Conservation (phyloP, 1,284 basidiomycete genomes). For the Marasmius oreades region DNA sequence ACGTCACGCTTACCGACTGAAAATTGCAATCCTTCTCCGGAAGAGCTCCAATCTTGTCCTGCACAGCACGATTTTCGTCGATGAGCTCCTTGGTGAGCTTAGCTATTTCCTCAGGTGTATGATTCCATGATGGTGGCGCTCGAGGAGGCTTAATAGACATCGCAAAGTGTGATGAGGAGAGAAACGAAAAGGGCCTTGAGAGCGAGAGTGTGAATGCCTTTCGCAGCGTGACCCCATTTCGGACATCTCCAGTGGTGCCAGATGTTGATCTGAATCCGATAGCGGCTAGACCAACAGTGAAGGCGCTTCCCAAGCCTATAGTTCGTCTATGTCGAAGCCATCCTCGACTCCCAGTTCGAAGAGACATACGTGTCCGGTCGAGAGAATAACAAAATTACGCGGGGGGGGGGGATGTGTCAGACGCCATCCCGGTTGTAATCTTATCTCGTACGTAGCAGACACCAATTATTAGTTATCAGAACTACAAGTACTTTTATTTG, state of each 20-base stretch:
- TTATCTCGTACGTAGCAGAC: too few relatives aligned
- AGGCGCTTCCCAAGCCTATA: conserved; percentile 31
- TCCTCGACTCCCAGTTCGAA: not conserved
- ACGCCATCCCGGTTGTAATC: not conserved
- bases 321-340: conserved; percentile 6
- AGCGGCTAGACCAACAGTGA: conserved; percentile 35
- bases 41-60: conserved; percentile 64
- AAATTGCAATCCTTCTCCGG: conserved; percentile 54
- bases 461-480: too few relatives aligned
- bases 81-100: conserved; percentile 59
- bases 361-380: not conserved
- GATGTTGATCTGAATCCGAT: conserved; percentile 34
- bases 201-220: conserved; percentile 10
- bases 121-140: conserved; percentile 63
- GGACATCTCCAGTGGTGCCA: conserved; percentile 33
- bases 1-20: conserved; percentile 42
- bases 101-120: conserved; percentile 59
- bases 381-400: not conserved
- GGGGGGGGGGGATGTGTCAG: not conserved
- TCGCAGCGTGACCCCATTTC: conserved; percentile 26
- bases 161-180: conserved; percentile 5
- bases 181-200: conserved; percentile 12
- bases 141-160: conserved; percentile 59
- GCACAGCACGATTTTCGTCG: conserved; percentile 47
- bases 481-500: not conserved